phyloP scores from a whole-genome alignment of 31 red algal genomes.

The Porphyra umbilicalis region DNA sequence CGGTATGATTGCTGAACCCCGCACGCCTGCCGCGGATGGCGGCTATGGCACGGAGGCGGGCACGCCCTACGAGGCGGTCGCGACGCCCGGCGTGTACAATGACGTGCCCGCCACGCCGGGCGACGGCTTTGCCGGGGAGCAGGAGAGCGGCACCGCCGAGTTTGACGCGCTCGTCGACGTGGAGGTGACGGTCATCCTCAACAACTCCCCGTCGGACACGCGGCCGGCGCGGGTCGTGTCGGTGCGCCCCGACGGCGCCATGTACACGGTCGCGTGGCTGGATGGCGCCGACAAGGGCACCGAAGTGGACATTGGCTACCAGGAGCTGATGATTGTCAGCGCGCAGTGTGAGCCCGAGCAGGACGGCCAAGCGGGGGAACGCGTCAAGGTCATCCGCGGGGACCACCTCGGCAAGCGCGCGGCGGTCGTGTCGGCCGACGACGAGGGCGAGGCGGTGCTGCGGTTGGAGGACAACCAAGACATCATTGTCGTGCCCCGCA shows the following conservation, averaged over 20 bases:
- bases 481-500: neutral
- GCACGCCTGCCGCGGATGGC: neutral
- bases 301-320: neutral
- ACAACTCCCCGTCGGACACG: neutral
- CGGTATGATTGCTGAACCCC: neutral
- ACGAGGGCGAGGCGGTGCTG: neutral
- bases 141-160: neutral
- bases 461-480: neutral
- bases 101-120: neutral
- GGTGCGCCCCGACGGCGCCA: neutral
- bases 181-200: neutral
- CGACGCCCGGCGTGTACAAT: neutral
- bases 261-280: neutral
- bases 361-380: neutral
- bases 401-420: neutral
- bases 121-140: neutral
- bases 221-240: neutral
- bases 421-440: neutral
- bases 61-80: neutral
- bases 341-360: neutral
- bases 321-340: neutral
- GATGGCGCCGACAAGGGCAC: neutral
- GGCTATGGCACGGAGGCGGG: neutral
- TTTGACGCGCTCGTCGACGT: neutral
- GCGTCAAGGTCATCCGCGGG: neutral